These are phyloP conservation scores for Verticillium nonalfalfae DNA, from an alignment of 2,329 filamentous ascomycete species.

Conservation along the genomic window DNA sequence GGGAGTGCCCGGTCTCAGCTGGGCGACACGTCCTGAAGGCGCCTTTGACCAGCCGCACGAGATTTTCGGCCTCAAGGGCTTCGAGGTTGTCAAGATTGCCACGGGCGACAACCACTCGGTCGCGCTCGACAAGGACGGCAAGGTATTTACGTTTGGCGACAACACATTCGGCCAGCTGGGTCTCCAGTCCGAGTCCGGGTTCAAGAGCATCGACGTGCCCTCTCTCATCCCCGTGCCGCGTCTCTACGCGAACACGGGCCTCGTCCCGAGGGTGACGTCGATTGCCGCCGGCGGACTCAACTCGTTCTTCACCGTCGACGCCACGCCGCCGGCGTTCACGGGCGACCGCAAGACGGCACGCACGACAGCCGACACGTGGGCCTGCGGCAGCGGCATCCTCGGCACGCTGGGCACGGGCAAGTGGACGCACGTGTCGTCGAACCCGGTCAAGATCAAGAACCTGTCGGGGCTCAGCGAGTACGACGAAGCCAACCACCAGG, in stretches of 20 bases:
- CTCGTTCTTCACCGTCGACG: conserved; percentile 83
- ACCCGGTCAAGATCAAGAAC: conserved; percentile 72
- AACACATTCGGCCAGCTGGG: conserved; percentile 89
- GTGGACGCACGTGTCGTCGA: conserved; percentile 81
- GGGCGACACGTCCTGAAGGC: conserved; percentile 69
- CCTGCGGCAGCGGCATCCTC: conserved; percentile 78
- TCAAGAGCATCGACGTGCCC: conserved; percentile 61
- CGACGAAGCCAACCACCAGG: conserved; percentile 62
- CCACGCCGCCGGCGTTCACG: conserved; percentile 42
- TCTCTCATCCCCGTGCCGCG: conserved; percentile 62
- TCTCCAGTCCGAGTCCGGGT: conserved; percentile 60
- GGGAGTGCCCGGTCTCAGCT: conserved; percentile 76
- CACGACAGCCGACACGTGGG: conserved; percentile 73
- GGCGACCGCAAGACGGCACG: conserved; percentile 19
- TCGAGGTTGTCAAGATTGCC: conserved; percentile 68
- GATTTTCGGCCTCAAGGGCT: conserved; percentile 63
- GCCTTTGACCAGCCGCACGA: conserved; percentile 80
- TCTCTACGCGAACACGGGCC: conserved; percentile 63
- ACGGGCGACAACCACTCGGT: conserved; percentile 84
- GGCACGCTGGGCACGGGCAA: conserved; percentile 78
- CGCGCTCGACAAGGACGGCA: conserved; percentile 67
- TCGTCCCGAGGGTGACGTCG: conserved; percentile 61
- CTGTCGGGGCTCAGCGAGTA: conserved; percentile 84
- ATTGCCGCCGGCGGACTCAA: conserved; percentile 83
- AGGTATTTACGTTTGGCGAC: conserved; percentile 83